Evolutionary conservation across 129 eudicot species (phyloP), one percentile per base, ranked within the genome.

Genomic region (Flaveria trinervia): DNA sequence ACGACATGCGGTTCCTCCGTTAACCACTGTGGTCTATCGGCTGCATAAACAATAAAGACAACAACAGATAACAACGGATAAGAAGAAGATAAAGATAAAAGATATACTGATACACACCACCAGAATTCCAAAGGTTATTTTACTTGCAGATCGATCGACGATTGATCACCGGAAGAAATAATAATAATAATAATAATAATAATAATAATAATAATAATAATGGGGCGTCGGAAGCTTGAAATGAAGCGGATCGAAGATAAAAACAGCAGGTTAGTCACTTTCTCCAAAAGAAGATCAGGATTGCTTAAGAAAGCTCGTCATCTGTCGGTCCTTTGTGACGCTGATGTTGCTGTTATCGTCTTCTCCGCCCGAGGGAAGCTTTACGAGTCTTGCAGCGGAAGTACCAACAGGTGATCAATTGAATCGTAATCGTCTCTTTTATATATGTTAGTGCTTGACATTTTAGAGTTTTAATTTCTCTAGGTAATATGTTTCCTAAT

Each of bases 171-270:
- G n/a, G n/a, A n/a, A n/a, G n/a, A n/a, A n/a, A n/a, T n/a, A n/a
- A n/a, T n/a, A n/a, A n/a, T n/a, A n/a, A n/a, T n/a, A n/a, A n/a
- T n/a, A n/a, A n/a, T n/a, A n/a, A n/a, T n/a, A n/a, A n/a, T n/a
- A n/a, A n/a, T n/a, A n/a, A n/a, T n/a, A 12, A 55, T 30, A 33
- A 33, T 33, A 33, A 22, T 10, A 14, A 26, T 1, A 9, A 78
- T 75, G 82, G 82, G 86, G 74, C 72, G 81, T 52, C 55, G 50
- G 76, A 84, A 84, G 76, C 22, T 84, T 26, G 81, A 84, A 17
- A 84, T 84, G 20, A 84, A 79, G 72, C 77, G 80, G 70, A 84
- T 84, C 77, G 87, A 74, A 16, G 74, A 71, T 16, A 71, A 70
- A 65, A 76, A 72, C 33, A 22, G 75, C 79, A 12, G 71, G 79